These are phyloP conservation scores for Vaccinium corymbosum DNA, from an alignment of 148 eudicot genomes.

Conservation along the genomic window DNA sequence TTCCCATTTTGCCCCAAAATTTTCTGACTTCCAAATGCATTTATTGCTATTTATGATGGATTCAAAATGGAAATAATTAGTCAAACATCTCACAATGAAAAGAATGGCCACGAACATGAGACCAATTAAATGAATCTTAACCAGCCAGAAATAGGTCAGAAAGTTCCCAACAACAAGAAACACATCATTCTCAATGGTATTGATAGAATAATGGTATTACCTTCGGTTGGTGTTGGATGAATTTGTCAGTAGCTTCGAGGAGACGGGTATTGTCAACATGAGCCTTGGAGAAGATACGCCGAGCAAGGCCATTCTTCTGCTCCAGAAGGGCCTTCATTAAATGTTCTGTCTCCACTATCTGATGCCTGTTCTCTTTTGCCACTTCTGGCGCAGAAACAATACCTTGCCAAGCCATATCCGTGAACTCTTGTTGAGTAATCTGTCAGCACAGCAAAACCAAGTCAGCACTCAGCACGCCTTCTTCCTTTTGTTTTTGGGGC, in stretches of 20 bases:
- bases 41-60: not conserved
- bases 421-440: conserved; percentile 89
- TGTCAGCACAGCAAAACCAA: conserved; percentile 18
- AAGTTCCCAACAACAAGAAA: not conserved
- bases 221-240: conserved; percentile 89
- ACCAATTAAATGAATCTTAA: not conserved
- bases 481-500: not conserved
- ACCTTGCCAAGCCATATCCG: conserved; percentile 99
- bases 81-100: not conserved
- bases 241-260: conserved; percentile 89
- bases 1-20: not conserved
- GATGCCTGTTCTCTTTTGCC: conserved; percentile 92
- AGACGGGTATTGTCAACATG: conserved; percentile 90
- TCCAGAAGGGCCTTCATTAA: conserved; percentile 86
- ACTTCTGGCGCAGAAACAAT: conserved; percentile 87
- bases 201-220: conserved; percentile 22
- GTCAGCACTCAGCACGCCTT: not conserved
- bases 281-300: conserved; percentile 89
- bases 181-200: not conserved
- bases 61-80: not conserved
- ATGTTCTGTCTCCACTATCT: conserved; percentile 96
- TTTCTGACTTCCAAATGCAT: not conserved
- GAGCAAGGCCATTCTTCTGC: conserved; percentile 97
- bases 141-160: not conserved
- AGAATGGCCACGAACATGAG: not conserved